Percentiles rank a stretch among this genome's conserved stretches.
Conservation (phyloP, 2,329 filamentous ascomycete species). For the Tothia fuscella region DNA sequence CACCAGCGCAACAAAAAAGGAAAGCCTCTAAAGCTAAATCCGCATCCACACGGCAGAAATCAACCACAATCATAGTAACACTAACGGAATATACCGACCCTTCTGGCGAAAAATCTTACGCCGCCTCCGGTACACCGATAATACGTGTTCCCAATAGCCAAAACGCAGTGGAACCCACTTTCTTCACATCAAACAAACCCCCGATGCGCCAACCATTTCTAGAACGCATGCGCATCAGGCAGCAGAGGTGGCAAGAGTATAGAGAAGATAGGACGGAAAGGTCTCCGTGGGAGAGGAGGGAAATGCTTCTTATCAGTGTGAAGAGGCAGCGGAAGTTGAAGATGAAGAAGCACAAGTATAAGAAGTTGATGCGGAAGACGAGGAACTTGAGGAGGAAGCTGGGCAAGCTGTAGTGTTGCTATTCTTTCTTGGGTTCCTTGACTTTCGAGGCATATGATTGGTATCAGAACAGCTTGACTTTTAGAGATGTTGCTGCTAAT, state of each 20-base stretch:
- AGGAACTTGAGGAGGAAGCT: constrained; percentile 78
- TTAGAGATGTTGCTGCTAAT: too few species aligned
- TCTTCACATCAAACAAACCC: constrained; percentile 4
- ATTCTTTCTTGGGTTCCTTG: too few species aligned
- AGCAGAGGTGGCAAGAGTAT: constrained; percentile 46
- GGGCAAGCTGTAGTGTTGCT: constrained; percentile 23
- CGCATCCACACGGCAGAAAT: too few species aligned
- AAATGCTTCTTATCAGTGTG: constrained; percentile 77
- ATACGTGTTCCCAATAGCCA: constrained; percentile 23
- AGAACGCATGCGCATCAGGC: constrained; percentile 57
- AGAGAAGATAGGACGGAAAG: constrained; percentile 30
- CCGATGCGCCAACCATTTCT: constrained; percentile 42
- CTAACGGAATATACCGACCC: constrained; percentile 41
- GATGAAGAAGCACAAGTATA: constrained; percentile 99
- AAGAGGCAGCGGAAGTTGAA: constrained; percentile 85
- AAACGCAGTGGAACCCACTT: constrained; percentile 15
- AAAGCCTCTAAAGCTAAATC: neutral
- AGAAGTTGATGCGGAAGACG: constrained; percentile 94
- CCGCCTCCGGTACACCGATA: constrained; percentile 39
- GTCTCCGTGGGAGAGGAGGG: constrained; percentile 21
- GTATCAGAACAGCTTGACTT: too few species aligned
- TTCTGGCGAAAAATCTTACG: constrained; percentile 39
- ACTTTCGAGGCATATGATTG: too few species aligned
- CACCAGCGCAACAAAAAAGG: neutral
- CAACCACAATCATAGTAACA: constrained; percentile 40